Evolutionary conservation across 768 basidiomycete genomes (phyloP), one percentile per base, ranked within the genome.

Genomic region (Pilatotrama ljubarskyi): DNA sequence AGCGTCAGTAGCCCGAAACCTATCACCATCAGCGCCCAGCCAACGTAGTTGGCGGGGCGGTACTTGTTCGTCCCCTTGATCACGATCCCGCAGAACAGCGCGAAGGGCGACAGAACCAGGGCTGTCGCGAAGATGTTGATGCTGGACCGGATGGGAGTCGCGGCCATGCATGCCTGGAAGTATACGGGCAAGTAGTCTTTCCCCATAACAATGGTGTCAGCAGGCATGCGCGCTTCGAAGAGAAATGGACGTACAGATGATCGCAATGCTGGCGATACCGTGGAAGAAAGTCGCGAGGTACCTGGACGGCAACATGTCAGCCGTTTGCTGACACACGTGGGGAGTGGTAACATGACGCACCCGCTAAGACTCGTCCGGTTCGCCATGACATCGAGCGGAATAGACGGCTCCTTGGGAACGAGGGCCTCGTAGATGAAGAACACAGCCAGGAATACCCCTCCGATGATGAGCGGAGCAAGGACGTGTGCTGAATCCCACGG

Each of bases 121-220:
- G 73, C 64, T 14, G 59, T 35, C 0, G 69, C 67, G 40, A 83
- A 72, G 1, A 76, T 18, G 29, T 75, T 67, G 20, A 79, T 69
- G 4, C 77, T 76, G 8, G 74, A 73, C 0, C 66, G 68, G 47
- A 77, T 63, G 0, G 81, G 75, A 0, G 74, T 72, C 13, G 69
- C 71, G 3, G n/a, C 66, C 73, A 51, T 73, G 72, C 52, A 74
- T 0, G 79, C 79, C 64, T 82, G 81, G 67, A 77, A 81, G 62
- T 76, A 81, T 7, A 78, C 76, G 17, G 78, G 77, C 1, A 81
- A 57, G 62, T 77, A 81, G 58, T 74, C 72, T 59, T 36, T 25
- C 62, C 41, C 15, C 41, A 42, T 13, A 42, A 15, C 1, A n/a
- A 8, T 20, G 15, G 17, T 8, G 17, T 42, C 17, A 20, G 41